These are phyloP conservation scores for Aspergillus fructus DNA, from an alignment of 2,329 filamentous ascomycete species.

Conservation along the genomic window DNA sequence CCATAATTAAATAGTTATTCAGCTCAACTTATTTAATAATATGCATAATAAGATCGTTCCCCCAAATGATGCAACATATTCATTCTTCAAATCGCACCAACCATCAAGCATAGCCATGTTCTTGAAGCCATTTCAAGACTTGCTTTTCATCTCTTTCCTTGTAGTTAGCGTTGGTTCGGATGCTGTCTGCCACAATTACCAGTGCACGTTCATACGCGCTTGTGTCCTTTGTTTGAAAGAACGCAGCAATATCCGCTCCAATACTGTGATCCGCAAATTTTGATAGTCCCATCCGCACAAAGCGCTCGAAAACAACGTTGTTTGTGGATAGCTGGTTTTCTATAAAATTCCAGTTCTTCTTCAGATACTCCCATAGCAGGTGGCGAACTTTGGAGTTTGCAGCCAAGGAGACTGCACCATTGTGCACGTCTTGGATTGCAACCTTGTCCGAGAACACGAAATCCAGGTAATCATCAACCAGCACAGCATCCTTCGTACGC, in stretches of 20 bases:
- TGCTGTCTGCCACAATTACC: conserved; percentile 80
- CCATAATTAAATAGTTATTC: no score
- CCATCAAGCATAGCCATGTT: conserved; percentile 56
- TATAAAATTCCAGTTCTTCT: conserved; percentile 76
- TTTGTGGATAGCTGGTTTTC: conserved; percentile 72
- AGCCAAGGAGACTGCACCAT: conserved; percentile 70
- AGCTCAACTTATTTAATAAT: neutral
- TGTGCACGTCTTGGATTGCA: conserved; percentile 82
- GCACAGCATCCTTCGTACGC: conserved; percentile 64
- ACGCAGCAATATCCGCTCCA: conserved; percentile 73
- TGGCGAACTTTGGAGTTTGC: conserved; percentile 71
- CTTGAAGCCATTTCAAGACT: conserved; percentile 75
- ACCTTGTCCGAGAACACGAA: conserved; percentile 84
- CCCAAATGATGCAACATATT: neutral
- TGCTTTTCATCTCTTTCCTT: conserved; percentile 70
- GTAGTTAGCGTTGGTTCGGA: conserved; percentile 80
- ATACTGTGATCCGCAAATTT: conserved; percentile 72
- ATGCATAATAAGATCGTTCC: neutral
- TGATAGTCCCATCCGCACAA: conserved; percentile 73
- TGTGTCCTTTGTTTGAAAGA: conserved; percentile 86
- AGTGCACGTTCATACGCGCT: conserved; percentile 82
- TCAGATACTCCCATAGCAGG: conserved; percentile 81
- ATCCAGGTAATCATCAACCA: conserved; percentile 68
- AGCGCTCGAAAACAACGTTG: conserved; percentile 85
- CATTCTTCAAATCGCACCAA: neutral